Evolutionary conservation across 169 alveolate genomes (phyloP).

Genomic region (Hepatocystis sp.): DNA sequence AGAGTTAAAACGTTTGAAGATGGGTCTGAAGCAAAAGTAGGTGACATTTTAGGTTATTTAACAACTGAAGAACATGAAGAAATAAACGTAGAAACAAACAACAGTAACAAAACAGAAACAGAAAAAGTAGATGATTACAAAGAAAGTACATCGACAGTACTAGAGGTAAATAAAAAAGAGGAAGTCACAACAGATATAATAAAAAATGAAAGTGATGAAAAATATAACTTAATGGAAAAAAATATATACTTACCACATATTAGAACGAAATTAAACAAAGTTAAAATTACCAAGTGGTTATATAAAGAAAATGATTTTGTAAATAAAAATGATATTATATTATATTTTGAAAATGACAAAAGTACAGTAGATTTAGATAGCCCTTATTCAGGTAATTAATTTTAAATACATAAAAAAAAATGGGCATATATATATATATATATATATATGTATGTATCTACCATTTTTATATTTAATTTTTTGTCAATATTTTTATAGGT

Average conservation of each 20-base stretch:
- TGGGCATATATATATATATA: neutral
- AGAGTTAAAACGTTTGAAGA: conserved; percentile 44
- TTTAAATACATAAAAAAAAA: neutral
- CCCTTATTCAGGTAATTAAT: conserved; percentile 20
- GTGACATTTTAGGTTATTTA: conserved; percentile 64
- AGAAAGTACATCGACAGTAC: neutral
- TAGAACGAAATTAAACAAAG: conserved; percentile 27
- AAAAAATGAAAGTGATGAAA: neutral
- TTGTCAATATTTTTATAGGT: conserved; percentile 34
- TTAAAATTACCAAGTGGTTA: conserved; percentile 46
- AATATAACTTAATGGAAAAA: conserved; percentile 1
- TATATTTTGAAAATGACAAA: conserved; percentile 70
- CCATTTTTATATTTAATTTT: no score
- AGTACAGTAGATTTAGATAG: conserved; percentile 72
- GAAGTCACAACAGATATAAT: neutral
- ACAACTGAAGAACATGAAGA: conserved; percentile 67
- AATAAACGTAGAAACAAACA: neutral
- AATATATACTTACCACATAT: conserved; percentile 32
- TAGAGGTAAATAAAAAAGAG: neutral
- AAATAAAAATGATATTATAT: conserved; percentile 17
- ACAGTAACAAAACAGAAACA: neutral
- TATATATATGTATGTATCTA: neutral
- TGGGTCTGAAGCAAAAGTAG: conserved; percentile 74
- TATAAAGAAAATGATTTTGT: conserved; percentile 46
- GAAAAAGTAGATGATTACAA: neutral